phyloP scores from a whole-genome alignment of 2,329 filamentous ascomycete species.

The Pseudocercospora fijiensis region DNA sequence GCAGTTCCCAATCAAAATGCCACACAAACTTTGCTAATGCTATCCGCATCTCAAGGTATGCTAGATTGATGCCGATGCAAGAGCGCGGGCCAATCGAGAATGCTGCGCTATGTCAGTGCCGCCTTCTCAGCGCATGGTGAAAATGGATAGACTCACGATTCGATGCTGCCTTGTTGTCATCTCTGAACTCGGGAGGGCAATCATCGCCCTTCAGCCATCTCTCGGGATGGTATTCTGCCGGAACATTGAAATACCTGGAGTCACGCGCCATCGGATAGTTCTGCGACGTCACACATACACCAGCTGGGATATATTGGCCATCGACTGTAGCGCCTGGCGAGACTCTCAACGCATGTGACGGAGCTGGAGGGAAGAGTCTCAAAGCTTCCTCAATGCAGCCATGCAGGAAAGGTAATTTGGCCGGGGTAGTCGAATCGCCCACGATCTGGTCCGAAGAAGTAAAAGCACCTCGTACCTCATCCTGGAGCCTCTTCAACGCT shows the following conservation, averaged over 20 bases:
- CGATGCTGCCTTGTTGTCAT: conserved; percentile 2
- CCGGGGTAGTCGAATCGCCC: conserved; percentile 4
- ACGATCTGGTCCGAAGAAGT: conserved; percentile 5
- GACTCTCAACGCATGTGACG: conserved; percentile 6
- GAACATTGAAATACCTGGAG: background rate
- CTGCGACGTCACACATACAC: background rate
- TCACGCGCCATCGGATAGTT: background rate
- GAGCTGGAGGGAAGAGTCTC: conserved; percentile 16
- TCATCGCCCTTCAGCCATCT: conserved; percentile 4
- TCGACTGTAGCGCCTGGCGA: conserved; percentile 8
- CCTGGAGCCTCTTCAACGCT: conserved; percentile 2
- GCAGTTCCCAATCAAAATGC: conserved; percentile 4
- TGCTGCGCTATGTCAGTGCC: background rate
- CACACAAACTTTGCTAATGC: conserved; percentile 3
- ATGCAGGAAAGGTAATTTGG: conserved; percentile 5
- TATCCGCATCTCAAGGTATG: conserved; percentile 33
- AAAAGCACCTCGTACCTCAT: conserved; percentile 9
- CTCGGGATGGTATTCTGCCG: background rate
- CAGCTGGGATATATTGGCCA: conserved; percentile 6
- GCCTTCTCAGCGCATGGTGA: background rate
- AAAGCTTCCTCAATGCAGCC: conserved; percentile 15
- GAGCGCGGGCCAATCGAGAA: conserved; percentile 31
- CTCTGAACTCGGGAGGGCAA: background rate
- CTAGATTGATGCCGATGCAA: conserved; percentile 25
- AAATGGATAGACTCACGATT: background rate